These are phyloP conservation scores for Paramarasmius palmivorus DNA, from an alignment of 1,284 basidiomycete species.

Conservation along the genomic window DNA sequence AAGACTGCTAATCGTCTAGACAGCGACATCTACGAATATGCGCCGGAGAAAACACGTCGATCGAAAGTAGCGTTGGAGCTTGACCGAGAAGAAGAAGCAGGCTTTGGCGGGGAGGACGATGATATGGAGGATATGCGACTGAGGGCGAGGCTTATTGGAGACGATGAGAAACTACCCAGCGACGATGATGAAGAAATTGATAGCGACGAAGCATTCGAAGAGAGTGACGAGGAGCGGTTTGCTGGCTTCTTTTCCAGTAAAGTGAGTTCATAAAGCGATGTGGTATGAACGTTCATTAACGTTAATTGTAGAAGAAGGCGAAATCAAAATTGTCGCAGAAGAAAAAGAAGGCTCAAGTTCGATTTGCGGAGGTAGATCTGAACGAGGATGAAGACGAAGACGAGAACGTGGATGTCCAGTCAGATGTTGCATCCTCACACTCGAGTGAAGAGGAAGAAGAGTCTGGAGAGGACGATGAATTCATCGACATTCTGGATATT, in stretches of 20 bases:
- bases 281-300: not conserved
- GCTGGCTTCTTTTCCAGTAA: conserved; percentile 62
- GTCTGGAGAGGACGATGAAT: conserved; percentile 57
- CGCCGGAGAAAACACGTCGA: conserved; percentile 55
- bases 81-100: conserved; percentile 54
- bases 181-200: conserved; percentile 82
- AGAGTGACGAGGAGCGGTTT: conserved; percentile 80
- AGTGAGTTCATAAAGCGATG: conserved; percentile 34
- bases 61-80: conserved; percentile 54
- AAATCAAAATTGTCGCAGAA: conserved; percentile 22
- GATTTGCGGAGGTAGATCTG: conserved; percentile 61
- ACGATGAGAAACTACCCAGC: conserved; percentile 54
- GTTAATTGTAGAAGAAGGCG: conserved; percentile 16
- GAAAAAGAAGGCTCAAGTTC: conserved; percentile 29
- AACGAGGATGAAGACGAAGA: conserved; percentile 55
- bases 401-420: conserved; percentile 11
- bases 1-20: conserved; percentile 29
- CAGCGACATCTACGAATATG: conserved; percentile 66
- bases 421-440: conserved; percentile 25
- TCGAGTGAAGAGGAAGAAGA: conserved; percentile 47
- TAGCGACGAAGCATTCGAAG: conserved; percentile 79
- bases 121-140: conserved; percentile 35
- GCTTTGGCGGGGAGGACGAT: conserved; percentile 39
- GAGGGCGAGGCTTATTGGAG: conserved; percentile 57
- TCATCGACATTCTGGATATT: conserved; percentile 68